These are phyloP conservation scores for Curvularia sp. DNA, from an alignment of 2,329 filamentous ascomycete genomes.

Conservation along the genomic window DNA sequence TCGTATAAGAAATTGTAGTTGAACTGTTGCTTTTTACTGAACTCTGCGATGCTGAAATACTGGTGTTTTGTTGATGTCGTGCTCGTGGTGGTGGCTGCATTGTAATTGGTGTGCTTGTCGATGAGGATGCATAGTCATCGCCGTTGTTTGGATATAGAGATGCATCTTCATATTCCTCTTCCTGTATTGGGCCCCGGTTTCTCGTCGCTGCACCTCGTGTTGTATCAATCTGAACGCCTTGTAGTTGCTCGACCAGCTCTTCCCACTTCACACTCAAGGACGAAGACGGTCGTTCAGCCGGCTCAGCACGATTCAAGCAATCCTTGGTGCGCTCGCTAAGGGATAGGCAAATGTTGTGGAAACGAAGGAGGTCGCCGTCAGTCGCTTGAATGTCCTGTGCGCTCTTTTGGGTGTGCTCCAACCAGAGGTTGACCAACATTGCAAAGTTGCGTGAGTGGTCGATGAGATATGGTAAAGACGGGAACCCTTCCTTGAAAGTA, in stretches of 20 bases:
- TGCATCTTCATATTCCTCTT: constrained; percentile 35
- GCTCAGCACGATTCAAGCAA: constrained; percentile 60
- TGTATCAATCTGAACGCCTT: constrained; percentile 44
- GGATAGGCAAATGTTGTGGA: constrained; percentile 59
- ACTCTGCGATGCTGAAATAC: constrained; percentile 45
- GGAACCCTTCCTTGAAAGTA: constrained; percentile 87
- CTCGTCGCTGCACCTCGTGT: constrained; percentile 44
- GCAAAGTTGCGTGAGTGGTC: constrained; percentile 88
- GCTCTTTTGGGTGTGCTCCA: constrained; percentile 60
- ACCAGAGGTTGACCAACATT: constrained; percentile 81
- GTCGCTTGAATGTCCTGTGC: constrained; percentile 49
- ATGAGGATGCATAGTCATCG: constrained; percentile 41
- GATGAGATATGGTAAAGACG: constrained; percentile 89
- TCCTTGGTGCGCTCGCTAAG: constrained; percentile 59
- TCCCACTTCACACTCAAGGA: constrained; percentile 60
- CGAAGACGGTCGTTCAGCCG: constrained; percentile 60
- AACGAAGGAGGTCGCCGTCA: constrained; percentile 57
- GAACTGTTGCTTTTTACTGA: constrained; percentile 43
- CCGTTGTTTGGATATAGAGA: constrained; percentile 34
- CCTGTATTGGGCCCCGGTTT: constrained; percentile 37
- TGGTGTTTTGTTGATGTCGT: constrained; percentile 43
- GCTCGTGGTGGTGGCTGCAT: constrained; percentile 43
- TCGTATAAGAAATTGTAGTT: constrained; percentile 31
- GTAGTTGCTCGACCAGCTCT: constrained; percentile 59
- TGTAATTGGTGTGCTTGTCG: constrained; percentile 45